Evolutionary conservation across 148 eudicot genomes (phyloP), one percentile per base, ranked within the genome.

Genomic region (Rhododendron kiyosumense): DNA sequence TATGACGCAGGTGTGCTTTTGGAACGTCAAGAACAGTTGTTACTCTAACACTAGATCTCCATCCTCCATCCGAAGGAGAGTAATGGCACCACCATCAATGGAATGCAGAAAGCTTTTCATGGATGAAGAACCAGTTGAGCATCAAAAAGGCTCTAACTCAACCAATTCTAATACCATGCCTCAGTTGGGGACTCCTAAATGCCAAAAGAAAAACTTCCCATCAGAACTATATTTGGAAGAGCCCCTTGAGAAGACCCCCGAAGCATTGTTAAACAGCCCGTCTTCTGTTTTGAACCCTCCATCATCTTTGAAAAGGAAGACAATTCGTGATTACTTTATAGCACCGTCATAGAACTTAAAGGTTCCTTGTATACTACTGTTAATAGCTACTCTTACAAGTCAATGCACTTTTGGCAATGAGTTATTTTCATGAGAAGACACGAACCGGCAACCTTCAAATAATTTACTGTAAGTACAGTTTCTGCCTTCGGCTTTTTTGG

Each of bases 261-360:
- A 95, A 90, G 89, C 93, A 67, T 88, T 91, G 84, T 34, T 83
- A 15, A 91, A 87, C 74, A 96, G 99, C 89, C 99, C 99, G 12
- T 94, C 95, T 73, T 95, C 98, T 59, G 99, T 95, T 83, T 89
- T 97, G 71, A 90, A 82, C 61, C 95, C 96, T 83, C 96, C 97
- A 46, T 92, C 97, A 84, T 95, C 99, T 38, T 36, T 91, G 81
- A 96, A 94, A 87, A 94, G 93, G 86, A 93, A 87, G 88, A 96
- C 99, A n/a, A 96, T 96, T 57, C 81, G 92, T 85, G 99, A 97
- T 85, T 95, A 95, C 86, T 97, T 95, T 81, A 15, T 87, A 61
- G 77, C 85, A 5, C 45, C 92, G 54, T 89, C 85, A 38, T 87
- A 77, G 63, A 52, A 48, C 24, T 46, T 69, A 1, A 1, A 22